Conservation (phyloP, 306 rosid species). For the Vachellia pachyceras region DNA sequence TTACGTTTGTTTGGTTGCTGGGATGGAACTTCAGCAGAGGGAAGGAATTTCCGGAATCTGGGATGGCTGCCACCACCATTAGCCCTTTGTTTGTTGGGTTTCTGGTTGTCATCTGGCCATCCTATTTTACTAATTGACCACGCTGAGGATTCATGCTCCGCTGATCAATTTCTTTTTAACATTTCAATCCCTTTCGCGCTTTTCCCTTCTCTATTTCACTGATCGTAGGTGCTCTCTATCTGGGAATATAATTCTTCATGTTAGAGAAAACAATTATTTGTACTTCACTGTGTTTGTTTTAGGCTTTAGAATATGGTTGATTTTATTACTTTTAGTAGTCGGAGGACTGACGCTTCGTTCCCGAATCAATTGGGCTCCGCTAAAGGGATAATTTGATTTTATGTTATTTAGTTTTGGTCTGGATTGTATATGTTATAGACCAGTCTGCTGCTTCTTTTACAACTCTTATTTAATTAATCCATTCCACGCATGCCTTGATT, state of each 20-base stretch:
- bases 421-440: background rate
- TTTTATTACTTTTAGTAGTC: background rate
- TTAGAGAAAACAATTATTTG: background rate
- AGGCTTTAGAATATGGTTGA: conserved; percentile 10
- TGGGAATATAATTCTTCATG: background rate
- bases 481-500: background rate
- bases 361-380: conserved; percentile 22
- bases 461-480: background rate
- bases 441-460: background rate
- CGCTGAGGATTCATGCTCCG: background rate
- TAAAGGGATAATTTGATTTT: background rate
- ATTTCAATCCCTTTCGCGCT: background rate
- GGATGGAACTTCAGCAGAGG: background rate
- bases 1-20: background rate
- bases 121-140: background rate
- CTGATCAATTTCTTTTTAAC: background rate
- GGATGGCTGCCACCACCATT: background rate
- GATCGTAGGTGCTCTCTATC: background rate
- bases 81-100: background rate
- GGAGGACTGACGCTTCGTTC: background rate
- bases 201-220: conserved; percentile 4
- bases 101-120: background rate
- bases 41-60: background rate
- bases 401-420: no score
- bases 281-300: background rate